Conservation (phyloP, 768 basidiomycete genomes). For the Pleurotus sapidus region DNA sequence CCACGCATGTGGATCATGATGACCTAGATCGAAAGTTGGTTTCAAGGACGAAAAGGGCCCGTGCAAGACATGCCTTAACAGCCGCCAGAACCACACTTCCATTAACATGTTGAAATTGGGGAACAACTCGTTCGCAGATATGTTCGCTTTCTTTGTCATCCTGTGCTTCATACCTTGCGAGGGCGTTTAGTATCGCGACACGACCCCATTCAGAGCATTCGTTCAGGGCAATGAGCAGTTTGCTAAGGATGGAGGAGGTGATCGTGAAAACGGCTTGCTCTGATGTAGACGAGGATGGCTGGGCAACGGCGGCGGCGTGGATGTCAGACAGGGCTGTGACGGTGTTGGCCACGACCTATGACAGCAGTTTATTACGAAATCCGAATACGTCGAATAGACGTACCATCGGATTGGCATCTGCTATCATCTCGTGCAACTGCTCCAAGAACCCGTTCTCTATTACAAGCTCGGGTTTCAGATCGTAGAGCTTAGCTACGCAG, state of each 20-base stretch:
- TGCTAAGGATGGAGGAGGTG: conserved; percentile 79
- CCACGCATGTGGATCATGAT: conserved; percentile 96
- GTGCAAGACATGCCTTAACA: conserved; percentile 62
- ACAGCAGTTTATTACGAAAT: conserved; percentile 2
- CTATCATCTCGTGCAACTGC: conserved; percentile 87
- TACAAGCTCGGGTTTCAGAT: conserved; percentile 93
- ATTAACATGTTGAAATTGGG: conserved; percentile 97
- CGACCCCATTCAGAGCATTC: conserved; percentile 99
- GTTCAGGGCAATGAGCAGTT: conserved; percentile 93
- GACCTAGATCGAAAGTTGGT: conserved; percentile 50
- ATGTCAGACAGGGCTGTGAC: conserved; percentile 93
- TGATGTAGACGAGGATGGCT: conserved; percentile 50
- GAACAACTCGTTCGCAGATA: conserved; percentile 97
- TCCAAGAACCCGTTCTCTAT: conserved; percentile 93
- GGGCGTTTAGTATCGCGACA: conserved; percentile 85
- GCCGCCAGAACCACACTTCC: conserved; percentile 96
- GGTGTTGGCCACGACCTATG: conserved; percentile 96
- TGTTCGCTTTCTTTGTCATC: conserved; percentile 98
- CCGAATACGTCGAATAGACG: conserved; percentile 10
- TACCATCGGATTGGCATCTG: conserved; percentile 97
- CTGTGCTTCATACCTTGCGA: conserved; percentile 76
- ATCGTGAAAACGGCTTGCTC: conserved; percentile 77
- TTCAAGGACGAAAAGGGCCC: background rate
- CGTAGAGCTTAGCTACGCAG: conserved; percentile 96
- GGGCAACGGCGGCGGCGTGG: conserved; percentile 65